Evolutionary conservation across 352 stramenopile genomes (phyloP).

Genomic region (Pilasporangium apinafurcum): DNA sequence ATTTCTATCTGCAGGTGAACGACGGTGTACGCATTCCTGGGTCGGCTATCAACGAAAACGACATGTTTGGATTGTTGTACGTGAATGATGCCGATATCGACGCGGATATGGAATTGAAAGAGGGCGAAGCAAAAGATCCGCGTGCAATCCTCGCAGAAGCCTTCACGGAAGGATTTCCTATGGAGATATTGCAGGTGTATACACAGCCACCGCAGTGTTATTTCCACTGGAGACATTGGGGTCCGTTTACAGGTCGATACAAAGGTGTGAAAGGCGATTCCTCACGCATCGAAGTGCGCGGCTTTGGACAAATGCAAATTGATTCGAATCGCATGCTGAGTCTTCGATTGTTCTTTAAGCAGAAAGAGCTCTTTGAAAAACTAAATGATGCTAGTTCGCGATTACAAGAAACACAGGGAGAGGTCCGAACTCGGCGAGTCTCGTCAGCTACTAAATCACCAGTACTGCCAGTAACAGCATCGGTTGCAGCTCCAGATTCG

Average conservation of each 20-base stretch:
- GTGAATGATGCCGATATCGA: slow-evolving; percentile 30
- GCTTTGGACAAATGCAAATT: slow-evolving; percentile 67
- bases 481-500: neutral
- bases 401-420: slow-evolving; percentile 5
- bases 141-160: slow-evolving; percentile 50
- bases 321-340: slow-evolving; percentile 40
- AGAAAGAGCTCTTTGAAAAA: slow-evolving; percentile 43
- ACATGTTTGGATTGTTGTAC: slow-evolving; percentile 67
- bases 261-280: slow-evolving; percentile 56
- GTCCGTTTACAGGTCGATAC: slow-evolving; percentile 59
- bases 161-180: slow-evolving; percentile 68
- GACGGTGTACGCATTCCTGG: slow-evolving; percentile 39
- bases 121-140: slow-evolving; percentile 39
- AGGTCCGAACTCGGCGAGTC: slow-evolving; percentile 3
- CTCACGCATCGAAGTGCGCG: slow-evolving; percentile 47
- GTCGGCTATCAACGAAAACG: slow-evolving; percentile 36
- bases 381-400: slow-evolving; percentile 24
- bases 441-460: neutral
- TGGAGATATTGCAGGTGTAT: slow-evolving; percentile 76
- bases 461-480: neutral
- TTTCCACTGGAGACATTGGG: slow-evolving; percentile 81
- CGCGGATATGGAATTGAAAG: slow-evolving; percentile 16
- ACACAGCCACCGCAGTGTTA: slow-evolving; percentile 70
- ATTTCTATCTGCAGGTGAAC: slow-evolving; percentile 73
- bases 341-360: slow-evolving; percentile 65